Base-by-base conservation (phyloP, 2,329 filamentous ascomycete genomes). In the Acarospora socialis region DNA sequence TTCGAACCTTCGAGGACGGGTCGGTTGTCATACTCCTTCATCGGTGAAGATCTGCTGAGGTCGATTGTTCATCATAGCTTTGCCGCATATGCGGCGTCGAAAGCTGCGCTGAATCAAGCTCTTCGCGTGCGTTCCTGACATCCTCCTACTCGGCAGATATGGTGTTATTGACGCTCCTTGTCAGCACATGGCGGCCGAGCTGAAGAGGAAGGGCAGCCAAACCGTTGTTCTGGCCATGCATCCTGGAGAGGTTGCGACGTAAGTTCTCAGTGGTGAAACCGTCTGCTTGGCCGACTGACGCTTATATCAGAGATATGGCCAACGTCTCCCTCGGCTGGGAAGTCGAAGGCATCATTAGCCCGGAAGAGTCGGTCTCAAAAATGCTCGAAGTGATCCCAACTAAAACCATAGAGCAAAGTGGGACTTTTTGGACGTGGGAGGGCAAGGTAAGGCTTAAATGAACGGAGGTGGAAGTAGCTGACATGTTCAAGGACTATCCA, bases 341-440 rank as follows among this genome's bases (percentile, higher is more conserved):
- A 24, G 59, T 70, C 6, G 56, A 65, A 26, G 66, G 65, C 2
- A 60, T 65, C 37, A 68, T 70, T 37, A 59, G 54, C 3, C 52
- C 63, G 0, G 52, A 62, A 32, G 57, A 68, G 43, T 66, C 61
- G 13, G 65, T 70, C 3, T 38, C 41, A 4, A 59, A 54, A 16
- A 67, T 69, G 60, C 54, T 69, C 20, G 46, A 55, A 34, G 64
- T 69, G 1, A 65, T 70, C 35, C 54, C 57, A 37, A 61, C 53
- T 40, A 70, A 63, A 46, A 54, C 50, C 16, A 54, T 56, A 16
- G 52, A 56, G 37, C 57, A 68, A 29, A 66, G 56, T 38, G 66
- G 66, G 3, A 70, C 63, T 1, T 70, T 70, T 38, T 70, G 65
- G 65, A 67, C 65, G 5, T 70, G 60, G 55, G 59, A 70, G 41